phyloP scores from a whole-genome alignment of 164 flowering plant species.

The Vitis vinifera region ASM3070453v1 NC_081818.1:26825501-26826000 shows the following conservation, averaged over 20 bases:
- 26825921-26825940: constrained; percentile 48
- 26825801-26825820: constrained; percentile 35
- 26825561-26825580: constrained; percentile 33
- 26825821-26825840: constrained; percentile 31
- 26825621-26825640: constrained; percentile 29
- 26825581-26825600: constrained; percentile 42
- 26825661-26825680: constrained; percentile 17
- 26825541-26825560: constrained; percentile 49
- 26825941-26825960: constrained; percentile 27
- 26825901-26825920: constrained; percentile 45
- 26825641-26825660: constrained; percentile 32
- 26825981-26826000: constrained; percentile 4
- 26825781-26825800: constrained; percentile 23
- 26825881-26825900: constrained; percentile 29
- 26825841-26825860: constrained; percentile 31
- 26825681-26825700: constrained; percentile 13
- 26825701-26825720: constrained; percentile 15
- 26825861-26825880: constrained; percentile 26
- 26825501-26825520: neutral
- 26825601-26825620: constrained; percentile 29
- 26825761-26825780: constrained; percentile 20
- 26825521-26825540: neutral
- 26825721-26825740: constrained; percentile 30
- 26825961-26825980: constrained; percentile 24
- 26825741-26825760: constrained; percentile 16